A percentile compares a stretch with the other conserved stretches of the same genome.
Evolutionary conservation across 2,329 filamentous ascomycete genomes (phyloP).

Genomic region (Apiospora pterosperma): DNA sequence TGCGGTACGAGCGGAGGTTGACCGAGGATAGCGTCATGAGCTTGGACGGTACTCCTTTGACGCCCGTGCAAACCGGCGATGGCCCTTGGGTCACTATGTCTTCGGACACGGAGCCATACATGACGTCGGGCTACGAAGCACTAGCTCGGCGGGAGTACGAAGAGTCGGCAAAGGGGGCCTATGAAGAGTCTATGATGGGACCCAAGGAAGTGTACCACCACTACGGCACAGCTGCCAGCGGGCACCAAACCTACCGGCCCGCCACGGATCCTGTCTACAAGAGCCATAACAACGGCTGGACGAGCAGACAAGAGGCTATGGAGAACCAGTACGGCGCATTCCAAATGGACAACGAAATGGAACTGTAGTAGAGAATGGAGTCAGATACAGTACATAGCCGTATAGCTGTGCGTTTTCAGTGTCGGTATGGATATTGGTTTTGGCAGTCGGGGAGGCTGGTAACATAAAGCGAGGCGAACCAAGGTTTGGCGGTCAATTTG

Average conservation of each 20-base stretch:
- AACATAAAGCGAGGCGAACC: neutral
- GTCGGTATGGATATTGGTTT: neutral
- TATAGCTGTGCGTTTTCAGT: neutral
- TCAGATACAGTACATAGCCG: neutral
- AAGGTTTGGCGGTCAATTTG: neutral
- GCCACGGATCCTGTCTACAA: constrained; percentile 70
- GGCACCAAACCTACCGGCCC: constrained; percentile 41
- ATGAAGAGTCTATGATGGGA: constrained; percentile 26
- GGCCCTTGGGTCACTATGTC: constrained; percentile 47
- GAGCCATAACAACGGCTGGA: constrained; percentile 45
- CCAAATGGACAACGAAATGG: constrained; percentile 40
- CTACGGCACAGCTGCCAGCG: constrained; percentile 37
- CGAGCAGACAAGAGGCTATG: constrained; percentile 54
- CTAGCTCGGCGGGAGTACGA: constrained; percentile 64
- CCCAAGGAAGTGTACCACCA: constrained; percentile 41
- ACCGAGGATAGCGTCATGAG: constrained; percentile 45
- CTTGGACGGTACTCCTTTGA: constrained; percentile 50
- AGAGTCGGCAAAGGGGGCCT: constrained; percentile 36
- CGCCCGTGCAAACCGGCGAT: constrained; percentile 48
- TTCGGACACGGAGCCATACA: constrained; percentile 72
- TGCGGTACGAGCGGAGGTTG: constrained; percentile 55
- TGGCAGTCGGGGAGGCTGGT: neutral
- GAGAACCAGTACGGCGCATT: constrained; percentile 66
- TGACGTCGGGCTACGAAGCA: constrained; percentile 75
- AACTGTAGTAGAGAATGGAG: constrained; percentile 12